A percentile compares a stretch with the other conserved stretches of the same genome.
phyloP scores from a whole-genome alignment of 352 stramenopile genomes.

The Peronospora belbahrii region DNA sequence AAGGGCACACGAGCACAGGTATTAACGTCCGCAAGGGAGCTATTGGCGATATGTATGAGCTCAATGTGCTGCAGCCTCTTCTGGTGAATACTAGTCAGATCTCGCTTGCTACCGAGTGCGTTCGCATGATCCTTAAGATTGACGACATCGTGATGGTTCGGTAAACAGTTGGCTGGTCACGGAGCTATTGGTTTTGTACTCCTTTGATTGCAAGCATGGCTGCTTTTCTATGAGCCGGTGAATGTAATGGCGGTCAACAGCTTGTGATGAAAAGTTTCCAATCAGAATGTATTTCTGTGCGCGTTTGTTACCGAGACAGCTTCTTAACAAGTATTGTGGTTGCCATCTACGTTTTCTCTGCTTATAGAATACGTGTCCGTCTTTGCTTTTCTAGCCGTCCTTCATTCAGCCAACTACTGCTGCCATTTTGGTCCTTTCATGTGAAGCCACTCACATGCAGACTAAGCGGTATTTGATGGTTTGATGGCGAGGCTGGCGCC shows the following conservation, averaged over 20 bases:
- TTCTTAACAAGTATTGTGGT: constrained; percentile 25
- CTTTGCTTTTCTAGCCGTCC: constrained; percentile 21
- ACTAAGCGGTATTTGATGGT: constrained; percentile 27
- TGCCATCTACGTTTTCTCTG: constrained; percentile 11
- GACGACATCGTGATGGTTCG: constrained; percentile 98
- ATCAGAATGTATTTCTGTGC: constrained; percentile 2
- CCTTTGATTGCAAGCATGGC: not conserved
- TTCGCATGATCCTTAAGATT: constrained; percentile 99
- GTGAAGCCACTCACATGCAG: constrained; percentile 40
- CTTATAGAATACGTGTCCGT: constrained; percentile 5
- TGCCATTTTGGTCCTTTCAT: constrained; percentile 39
- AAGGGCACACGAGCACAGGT: constrained; percentile 88
- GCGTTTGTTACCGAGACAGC: constrained; percentile 5
- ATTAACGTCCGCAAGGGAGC: constrained; percentile 95
- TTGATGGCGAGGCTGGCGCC: constrained; percentile 13
- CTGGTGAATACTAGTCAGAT: constrained; percentile 97
- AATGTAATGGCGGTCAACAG: constrained; percentile 1
- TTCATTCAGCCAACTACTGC: constrained; percentile 59
- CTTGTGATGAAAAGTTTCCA: constrained; percentile 3
- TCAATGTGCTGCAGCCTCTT: constrained; percentile 98
- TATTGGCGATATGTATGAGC: constrained; percentile 98
- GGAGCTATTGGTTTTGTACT: not conserved
- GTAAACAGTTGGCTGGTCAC: constrained; percentile 44
- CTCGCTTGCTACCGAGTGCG: constrained; percentile 95
- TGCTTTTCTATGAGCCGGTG: constrained; percentile 7